Percentiles rank a stretch among this genome's conserved stretches.
phyloP scores from a whole-genome alignment of 352 stramenopile species.

The Pythium folliculosum region DNA sequence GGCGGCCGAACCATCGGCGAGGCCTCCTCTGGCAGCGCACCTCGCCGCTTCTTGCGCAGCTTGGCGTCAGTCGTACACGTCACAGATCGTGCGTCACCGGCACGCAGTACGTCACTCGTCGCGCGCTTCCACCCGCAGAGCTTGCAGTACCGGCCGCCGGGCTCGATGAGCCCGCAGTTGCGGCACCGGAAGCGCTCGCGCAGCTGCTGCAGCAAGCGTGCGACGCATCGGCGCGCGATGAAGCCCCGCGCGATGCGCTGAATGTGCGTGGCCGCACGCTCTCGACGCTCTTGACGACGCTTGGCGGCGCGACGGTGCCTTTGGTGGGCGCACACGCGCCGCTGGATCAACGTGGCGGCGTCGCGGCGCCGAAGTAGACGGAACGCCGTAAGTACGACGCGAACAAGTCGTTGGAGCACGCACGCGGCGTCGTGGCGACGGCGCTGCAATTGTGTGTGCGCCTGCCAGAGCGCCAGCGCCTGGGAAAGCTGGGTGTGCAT shows the following conservation, averaged over 20 bases:
- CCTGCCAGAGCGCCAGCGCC: background rate
- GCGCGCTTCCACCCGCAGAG: constrained; percentile 53
- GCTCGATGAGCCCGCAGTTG: constrained; percentile 64
- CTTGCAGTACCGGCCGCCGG: constrained; percentile 65
- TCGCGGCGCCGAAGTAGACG: constrained; percentile 24
- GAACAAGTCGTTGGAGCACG: constrained; percentile 29
- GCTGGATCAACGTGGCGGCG: constrained; percentile 23
- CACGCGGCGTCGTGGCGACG: constrained; percentile 10
- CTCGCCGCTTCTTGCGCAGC: constrained; percentile 12
- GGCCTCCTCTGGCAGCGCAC: no score
- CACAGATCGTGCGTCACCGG: background rate
- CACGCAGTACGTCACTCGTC: constrained; percentile 30
- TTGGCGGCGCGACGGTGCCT: background rate
- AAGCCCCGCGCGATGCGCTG: constrained; percentile 34
- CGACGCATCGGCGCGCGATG: constrained; percentile 26
- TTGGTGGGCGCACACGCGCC: constrained; percentile 11
- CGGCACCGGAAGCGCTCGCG: constrained; percentile 52
- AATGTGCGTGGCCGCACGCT: constrained; percentile 27
- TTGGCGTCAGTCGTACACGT: constrained; percentile 17
- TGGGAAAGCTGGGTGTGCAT: no score
- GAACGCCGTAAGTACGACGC: constrained; percentile 26
- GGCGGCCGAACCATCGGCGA: background rate
- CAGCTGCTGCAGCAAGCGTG: constrained; percentile 31
- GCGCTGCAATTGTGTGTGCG: background rate
- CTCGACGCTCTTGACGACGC: background rate